Conservation (phyloP, 345 rosid species). For the Murraya paniculata region DNA sequence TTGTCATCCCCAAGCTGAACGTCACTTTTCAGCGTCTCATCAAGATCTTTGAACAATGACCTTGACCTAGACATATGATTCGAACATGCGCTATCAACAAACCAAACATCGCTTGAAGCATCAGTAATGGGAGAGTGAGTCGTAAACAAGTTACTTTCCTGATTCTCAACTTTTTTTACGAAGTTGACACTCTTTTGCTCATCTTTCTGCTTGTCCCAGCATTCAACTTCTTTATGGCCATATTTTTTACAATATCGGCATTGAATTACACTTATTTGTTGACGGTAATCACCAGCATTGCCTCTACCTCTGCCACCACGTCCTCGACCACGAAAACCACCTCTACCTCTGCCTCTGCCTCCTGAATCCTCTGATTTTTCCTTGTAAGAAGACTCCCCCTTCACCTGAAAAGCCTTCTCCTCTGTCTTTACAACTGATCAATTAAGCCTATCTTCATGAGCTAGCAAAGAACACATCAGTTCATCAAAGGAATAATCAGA, state of each 20-base stretch:
- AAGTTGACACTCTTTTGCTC: neutral
- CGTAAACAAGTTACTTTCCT: neutral
- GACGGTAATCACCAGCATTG: neutral
- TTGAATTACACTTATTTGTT: neutral
- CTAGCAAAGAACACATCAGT: neutral
- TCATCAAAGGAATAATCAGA: neutral
- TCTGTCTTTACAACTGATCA: too few species aligned
- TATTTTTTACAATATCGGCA: neutral
- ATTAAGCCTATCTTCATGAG: too few species aligned
- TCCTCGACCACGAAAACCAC: neutral
- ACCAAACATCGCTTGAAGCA: neutral
- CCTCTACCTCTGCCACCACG: too few species aligned
- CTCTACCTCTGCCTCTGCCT: neutral
- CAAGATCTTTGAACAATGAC: neutral
- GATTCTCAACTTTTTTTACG: neutral
- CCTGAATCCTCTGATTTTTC: neutral
- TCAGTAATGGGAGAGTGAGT: neutral
- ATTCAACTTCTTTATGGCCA: neutral
- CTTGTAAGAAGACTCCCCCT: neutral
- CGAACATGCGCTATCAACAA: neutral
- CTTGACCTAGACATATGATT: neutral
- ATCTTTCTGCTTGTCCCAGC: neutral
- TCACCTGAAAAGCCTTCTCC: neutral
- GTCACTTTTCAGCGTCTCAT: neutral
- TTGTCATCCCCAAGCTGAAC: slow-evolving; percentile 2